Evolutionary conservation across 768 basidiomycete species (phyloP), one percentile per base, ranked within the genome.

Genomic region (Kwoniella heveanensis): DNA sequence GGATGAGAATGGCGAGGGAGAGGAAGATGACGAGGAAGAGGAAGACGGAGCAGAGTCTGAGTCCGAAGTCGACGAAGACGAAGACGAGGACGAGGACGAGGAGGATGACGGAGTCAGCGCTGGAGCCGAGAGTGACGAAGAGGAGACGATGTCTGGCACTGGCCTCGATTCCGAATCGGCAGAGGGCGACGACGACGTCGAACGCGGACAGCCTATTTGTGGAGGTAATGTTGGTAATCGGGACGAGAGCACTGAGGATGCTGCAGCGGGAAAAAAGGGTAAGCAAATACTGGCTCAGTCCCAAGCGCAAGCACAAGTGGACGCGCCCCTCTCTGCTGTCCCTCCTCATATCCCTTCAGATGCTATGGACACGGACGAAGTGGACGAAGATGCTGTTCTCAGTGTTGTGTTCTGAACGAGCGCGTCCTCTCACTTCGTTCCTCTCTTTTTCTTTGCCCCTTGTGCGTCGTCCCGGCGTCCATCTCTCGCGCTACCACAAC

Each of bases 331-430:
- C 13, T 36, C 30, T 37, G 49, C 56, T 47, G 55, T 55, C 21
- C 48, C 51, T 48, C 22, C 50, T 32, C 53, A 50, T 48, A 37
- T 51, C 13, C 53, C 66, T 13, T 56, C 65, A 7, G 62, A 64
- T 30, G 48, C 25, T 39, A 59, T 64, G 57, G 63, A 64, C 21
- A 54, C 57, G 51, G 63, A 64, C 29, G 69, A 67, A 54, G 65
- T 57, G 36, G 69, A 70, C 30, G 69, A 65, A 56, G 65, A 70
- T n/a, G 63, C 57, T 21, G 68, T 72, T 13, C 61, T 72, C 27
- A 65, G 64, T 12, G 68, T 72, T 21, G 71, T 72, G n/a, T 51
- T n/a, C n/a, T n/a, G n/a, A 8, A 21, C 26, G 32, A 32, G 32
- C 13, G 32, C 32, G 32, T 13, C 13, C 32, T 5, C 32, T 32